A percentile compares a stretch with the other conserved stretches of the same genome.
These are phyloP conservation scores for Pittosporum tobira DNA, from an alignment of 129 eudicot genomes.

Conservation along the genomic window DNA sequence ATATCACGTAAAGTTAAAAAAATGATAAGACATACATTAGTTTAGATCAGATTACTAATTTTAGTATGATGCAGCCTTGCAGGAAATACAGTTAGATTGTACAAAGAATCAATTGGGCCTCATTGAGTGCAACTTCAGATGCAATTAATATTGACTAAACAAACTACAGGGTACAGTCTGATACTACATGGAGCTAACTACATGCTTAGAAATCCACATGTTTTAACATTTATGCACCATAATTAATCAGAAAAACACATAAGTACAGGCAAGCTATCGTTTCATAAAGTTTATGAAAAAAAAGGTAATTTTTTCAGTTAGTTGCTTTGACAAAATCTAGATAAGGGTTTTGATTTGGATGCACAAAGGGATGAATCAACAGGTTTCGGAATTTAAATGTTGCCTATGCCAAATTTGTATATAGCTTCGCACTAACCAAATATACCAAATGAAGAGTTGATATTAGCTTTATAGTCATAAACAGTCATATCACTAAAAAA, in stretches of 20 bases:
- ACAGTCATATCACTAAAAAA: constrained; percentile 1
- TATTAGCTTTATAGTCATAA: background rate
- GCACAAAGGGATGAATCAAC: too few relatives aligned
- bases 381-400: too few relatives aligned
- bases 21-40: constrained; percentile 5
- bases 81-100: background rate
- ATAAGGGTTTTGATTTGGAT: too few relatives aligned
- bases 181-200: background rate
- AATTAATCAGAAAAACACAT: background rate
- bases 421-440: background rate
- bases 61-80: background rate
- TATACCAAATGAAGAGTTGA: background rate
- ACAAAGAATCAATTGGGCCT: background rate
- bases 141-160: background rate
- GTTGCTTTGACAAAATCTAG: too few relatives aligned
- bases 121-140: background rate
- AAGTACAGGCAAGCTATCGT: background rate
- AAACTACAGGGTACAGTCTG: background rate
- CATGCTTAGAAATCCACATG: background rate
- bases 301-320: too few relatives aligned
- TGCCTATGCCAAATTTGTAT: too few relatives aligned
- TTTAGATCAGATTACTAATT: background rate
- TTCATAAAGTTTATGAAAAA: background rate
- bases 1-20: constrained; percentile 9
- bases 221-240: background rate